These are phyloP conservation scores for Macrocystidia cucumis DNA, from an alignment of 1,284 basidiomycete species.

Conservation along the genomic window DNA sequence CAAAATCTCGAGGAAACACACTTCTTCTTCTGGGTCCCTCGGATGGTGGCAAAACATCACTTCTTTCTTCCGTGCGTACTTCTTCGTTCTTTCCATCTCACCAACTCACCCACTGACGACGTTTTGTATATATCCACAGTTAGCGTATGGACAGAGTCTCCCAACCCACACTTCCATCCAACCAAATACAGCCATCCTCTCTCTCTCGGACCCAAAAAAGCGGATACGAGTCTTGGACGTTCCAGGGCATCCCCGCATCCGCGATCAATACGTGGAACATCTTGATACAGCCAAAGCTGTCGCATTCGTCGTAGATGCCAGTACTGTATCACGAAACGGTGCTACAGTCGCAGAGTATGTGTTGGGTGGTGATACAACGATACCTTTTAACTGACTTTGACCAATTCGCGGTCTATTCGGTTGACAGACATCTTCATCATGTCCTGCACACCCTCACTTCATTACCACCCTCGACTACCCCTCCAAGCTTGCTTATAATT, in stretches of 20 bases:
- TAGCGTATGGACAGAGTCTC: slow-evolving; percentile 54
- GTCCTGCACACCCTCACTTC: slow-evolving; percentile 63
- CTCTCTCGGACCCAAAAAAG: slow-evolving; percentile 32
- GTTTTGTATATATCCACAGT: slow-evolving; percentile 33
- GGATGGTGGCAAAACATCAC: slow-evolving; percentile 72
- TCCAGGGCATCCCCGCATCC: slow-evolving; percentile 71
- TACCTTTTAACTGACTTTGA: too few relatives aligned
- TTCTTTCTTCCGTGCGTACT: slow-evolving; percentile 31
- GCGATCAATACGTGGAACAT: slow-evolving; percentile 62
- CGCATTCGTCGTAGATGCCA: slow-evolving; percentile 71
- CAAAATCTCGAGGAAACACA: slow-evolving; percentile 41
- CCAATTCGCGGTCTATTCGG: too few relatives aligned
- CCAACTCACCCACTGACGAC: too few relatives aligned
- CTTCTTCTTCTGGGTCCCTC: slow-evolving; percentile 62
- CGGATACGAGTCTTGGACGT: slow-evolving; percentile 56
- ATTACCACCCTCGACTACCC: slow-evolving; percentile 56
- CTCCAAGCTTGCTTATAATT: slow-evolving; percentile 55
- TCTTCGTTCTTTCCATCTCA: not conserved
- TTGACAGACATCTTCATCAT: slow-evolving; percentile 62
- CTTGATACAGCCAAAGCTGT: slow-evolving; percentile 53
- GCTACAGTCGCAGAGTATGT: slow-evolving; percentile 70
- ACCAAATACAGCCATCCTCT: slow-evolving; percentile 45
- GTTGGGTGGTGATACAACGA: slow-evolving; percentile 3
- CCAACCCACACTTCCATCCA: slow-evolving; percentile 72
- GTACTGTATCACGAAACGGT: slow-evolving; percentile 66